Conservation (phyloP, 2,329 filamentous ascomycete species). For the Trichoderma guizhouense region DNA sequence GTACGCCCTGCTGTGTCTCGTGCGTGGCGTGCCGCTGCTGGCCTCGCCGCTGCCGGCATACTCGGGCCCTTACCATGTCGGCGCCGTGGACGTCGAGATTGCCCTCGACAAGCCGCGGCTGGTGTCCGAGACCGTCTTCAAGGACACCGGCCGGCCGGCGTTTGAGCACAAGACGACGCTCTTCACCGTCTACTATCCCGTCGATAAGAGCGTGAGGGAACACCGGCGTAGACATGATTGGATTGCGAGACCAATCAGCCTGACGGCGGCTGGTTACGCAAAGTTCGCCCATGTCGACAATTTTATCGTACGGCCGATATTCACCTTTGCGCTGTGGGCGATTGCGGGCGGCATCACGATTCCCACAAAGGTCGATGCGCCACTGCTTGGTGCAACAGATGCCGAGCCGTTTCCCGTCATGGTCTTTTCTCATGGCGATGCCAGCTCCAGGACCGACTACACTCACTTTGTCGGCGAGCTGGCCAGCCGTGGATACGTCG, state of each 20-base stretch:
- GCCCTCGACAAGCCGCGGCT: slow-evolving; percentile 34
- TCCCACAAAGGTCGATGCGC: slow-evolving; percentile 46
- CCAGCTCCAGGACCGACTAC: slow-evolving; percentile 49
- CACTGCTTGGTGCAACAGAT: slow-evolving; percentile 31
- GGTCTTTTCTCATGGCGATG: slow-evolving; percentile 52
- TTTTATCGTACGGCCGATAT: slow-evolving; percentile 40
- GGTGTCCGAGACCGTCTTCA: slow-evolving; percentile 35
- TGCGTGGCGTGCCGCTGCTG: slow-evolving; percentile 41
- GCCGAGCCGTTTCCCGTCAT: slow-evolving; percentile 39
- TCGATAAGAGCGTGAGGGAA: slow-evolving; percentile 29
- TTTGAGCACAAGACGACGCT: slow-evolving; percentile 47
- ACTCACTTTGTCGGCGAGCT: slow-evolving; percentile 50
- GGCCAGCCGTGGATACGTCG: slow-evolving; percentile 47
- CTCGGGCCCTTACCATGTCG: slow-evolving; percentile 44
- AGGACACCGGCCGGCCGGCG: slow-evolving; percentile 34
- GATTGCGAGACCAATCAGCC: slow-evolving; percentile 42
- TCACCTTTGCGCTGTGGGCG: slow-evolving; percentile 41
- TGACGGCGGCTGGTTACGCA: slow-evolving; percentile 46
- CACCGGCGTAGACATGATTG: slow-evolving; percentile 38
- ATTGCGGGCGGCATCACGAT: slow-evolving; percentile 45
- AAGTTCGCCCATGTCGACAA: slow-evolving; percentile 43
- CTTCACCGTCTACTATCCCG: slow-evolving; percentile 50
- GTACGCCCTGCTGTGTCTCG: slow-evolving; percentile 40
- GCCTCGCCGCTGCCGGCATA: slow-evolving; percentile 44
- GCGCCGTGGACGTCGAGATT: slow-evolving; percentile 47